Conservation (phyloP, 2,329 filamentous ascomycete species). For the Botrytis medusae region DNA sequence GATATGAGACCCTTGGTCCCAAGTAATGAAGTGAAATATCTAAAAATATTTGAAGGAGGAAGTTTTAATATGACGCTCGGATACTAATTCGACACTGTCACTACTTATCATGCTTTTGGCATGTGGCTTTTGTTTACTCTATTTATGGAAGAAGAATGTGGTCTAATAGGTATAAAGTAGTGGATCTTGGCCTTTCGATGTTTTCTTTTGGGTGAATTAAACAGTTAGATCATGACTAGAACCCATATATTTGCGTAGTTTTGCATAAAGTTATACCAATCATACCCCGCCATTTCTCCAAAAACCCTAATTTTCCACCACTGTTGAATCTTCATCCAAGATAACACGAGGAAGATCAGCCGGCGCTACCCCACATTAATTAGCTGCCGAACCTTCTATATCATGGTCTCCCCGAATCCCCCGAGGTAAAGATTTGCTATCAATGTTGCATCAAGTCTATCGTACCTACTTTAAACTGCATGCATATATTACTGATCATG, state of each 20-base stretch:
- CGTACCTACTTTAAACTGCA: background rate
- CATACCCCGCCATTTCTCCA: constrained; percentile 3
- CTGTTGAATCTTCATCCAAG: background rate
- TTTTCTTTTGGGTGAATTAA: background rate
- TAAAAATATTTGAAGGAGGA: background rate
- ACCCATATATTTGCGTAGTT: background rate
- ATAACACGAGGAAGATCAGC: background rate
- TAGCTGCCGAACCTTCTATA: background rate
- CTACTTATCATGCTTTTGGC: background rate
- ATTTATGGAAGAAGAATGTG: background rate
- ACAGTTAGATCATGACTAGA: background rate
- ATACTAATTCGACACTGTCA: background rate
- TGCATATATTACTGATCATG: background rate
- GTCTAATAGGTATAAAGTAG: background rate
- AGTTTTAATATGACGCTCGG: background rate
- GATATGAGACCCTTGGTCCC: constrained; percentile 18
- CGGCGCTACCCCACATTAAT: background rate
- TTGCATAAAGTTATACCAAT: background rate
- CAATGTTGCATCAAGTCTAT: background rate
- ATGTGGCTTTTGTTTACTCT: background rate
- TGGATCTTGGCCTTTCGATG: background rate
- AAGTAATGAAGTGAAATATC: background rate
- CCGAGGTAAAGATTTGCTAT: background rate
- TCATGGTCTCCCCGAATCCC: constrained; percentile 1
- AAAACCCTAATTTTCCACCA: constrained; percentile 12